Percentiles rank a stretch among this genome's conserved stretches.
Conservation (phyloP, 495 filamentous ascomycete species). For the Neurospora sp. region DNA sequence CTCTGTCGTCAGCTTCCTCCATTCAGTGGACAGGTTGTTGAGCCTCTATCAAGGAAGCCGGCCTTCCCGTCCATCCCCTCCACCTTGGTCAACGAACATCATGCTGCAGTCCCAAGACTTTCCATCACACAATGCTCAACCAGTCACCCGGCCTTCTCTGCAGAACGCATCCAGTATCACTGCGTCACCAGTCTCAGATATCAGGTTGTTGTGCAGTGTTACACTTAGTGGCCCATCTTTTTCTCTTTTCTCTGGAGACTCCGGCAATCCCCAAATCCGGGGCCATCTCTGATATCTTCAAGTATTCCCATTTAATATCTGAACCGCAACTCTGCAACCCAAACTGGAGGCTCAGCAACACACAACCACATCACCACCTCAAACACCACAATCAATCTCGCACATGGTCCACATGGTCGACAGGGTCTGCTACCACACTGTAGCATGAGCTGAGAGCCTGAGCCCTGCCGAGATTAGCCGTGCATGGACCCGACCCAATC, state of each 20-base stretch:
- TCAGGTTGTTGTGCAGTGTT: background rate
- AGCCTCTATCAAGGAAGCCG: background rate
- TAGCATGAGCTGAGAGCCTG: constrained; percentile 10
- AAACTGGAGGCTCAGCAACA: background rate
- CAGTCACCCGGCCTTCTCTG: background rate
- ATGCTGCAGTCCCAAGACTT: background rate
- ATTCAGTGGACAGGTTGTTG: too few relatives aligned
- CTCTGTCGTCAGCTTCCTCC: background rate
- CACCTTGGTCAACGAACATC: background rate
- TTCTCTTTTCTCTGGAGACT: background rate
- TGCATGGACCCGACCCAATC: constrained; percentile 25
- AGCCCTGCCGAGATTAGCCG: constrained; percentile 27
- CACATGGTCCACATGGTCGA: constrained; percentile 15
- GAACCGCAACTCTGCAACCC: background rate
- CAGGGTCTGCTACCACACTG: constrained; percentile 4
- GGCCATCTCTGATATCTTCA: background rate
- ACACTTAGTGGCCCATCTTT: background rate
- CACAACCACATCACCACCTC: too few relatives aligned
- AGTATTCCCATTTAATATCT: background rate
- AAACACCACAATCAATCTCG: constrained; percentile 7
- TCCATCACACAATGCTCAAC: background rate
- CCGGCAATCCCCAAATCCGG: background rate
- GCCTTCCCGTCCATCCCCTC: background rate
- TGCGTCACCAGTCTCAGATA: background rate
- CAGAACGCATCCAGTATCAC: background rate